These are phyloP conservation scores for Microthlaspi erraticum DNA, from an alignment of 345 rosid species.

Conservation along the genomic window DNA sequence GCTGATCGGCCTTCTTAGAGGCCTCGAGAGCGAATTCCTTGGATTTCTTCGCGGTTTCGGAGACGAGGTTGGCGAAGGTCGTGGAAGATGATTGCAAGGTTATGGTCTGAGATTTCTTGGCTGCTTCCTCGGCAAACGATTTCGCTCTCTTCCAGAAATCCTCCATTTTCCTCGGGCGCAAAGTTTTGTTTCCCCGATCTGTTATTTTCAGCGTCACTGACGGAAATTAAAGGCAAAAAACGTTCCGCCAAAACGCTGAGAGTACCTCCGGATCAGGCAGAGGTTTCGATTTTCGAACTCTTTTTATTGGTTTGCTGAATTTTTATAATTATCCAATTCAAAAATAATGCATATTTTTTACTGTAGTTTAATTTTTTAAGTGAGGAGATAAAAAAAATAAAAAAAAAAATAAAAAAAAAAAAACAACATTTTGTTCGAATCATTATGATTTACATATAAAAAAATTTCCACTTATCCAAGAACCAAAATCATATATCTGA, in stretches of 20 bases:
- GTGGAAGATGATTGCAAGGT: slow-evolving; percentile 55
- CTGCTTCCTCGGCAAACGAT: slow-evolving; percentile 84
- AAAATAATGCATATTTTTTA: no score
- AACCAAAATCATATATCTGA: no score
- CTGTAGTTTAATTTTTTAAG: no score
- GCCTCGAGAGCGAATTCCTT: slow-evolving; percentile 92
- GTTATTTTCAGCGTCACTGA: slow-evolving; percentile 15
- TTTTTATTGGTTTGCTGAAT: no score
- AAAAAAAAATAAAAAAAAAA: no score
- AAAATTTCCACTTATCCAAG: no score
- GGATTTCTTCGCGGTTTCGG: slow-evolving; percentile 89
- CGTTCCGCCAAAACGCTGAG: not conserved
- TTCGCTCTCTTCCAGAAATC: slow-evolving; percentile 87
- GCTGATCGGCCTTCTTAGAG: slow-evolving; percentile 89
- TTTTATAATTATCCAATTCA: no score
- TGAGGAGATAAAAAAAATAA: no score
- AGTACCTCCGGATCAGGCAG: not conserved
- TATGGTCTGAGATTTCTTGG: slow-evolving; percentile 72
- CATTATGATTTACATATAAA: no score
- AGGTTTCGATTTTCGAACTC: not conserved
- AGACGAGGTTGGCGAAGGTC: slow-evolving; percentile 72
- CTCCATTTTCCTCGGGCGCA: slow-evolving; percentile 55
- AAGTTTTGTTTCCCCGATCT: not conserved
- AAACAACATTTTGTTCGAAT: no score
- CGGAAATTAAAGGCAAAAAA: slow-evolving; percentile 6